Percentiles rank a stretch among this genome's conserved stretches.
Evolutionary conservation across 73 alveolate species (phyloP).

Genomic region (Diophrys sp.): DNA sequence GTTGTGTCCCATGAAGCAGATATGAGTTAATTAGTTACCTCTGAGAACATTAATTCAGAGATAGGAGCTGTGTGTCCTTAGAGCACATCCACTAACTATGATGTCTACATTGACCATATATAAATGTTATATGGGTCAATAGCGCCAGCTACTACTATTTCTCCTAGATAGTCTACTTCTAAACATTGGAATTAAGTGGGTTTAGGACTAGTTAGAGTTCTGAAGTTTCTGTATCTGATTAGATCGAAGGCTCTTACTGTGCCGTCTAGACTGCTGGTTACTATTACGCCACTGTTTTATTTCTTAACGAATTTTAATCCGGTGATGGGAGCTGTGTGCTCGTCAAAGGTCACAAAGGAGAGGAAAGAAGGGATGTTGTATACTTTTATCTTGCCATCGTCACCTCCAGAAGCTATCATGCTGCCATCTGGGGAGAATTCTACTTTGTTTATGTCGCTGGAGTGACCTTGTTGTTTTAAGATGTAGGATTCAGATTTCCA

Average conservation of each 20-base stretch:
- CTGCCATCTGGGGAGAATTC: slow-evolving; percentile 84
- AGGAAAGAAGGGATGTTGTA: slow-evolving; percentile 78
- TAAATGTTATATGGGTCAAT: slow-evolving; percentile 90
- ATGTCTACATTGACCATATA: slow-evolving; percentile 89
- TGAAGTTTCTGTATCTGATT: slow-evolving; percentile 86
- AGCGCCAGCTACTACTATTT: slow-evolving; percentile 83
- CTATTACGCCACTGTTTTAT: slow-evolving; percentile 62
- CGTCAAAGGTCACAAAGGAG: slow-evolving; percentile 90
- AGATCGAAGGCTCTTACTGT: slow-evolving; percentile 94
- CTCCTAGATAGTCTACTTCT: slow-evolving; percentile 86
- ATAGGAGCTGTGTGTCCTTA: slow-evolving; percentile 93
- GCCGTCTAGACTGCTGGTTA: slow-evolving; percentile 84
- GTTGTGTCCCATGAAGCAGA: slow-evolving; percentile 96
- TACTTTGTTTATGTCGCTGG: slow-evolving; percentile 70
- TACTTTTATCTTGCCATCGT: slow-evolving; percentile 88
- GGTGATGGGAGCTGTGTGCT: slow-evolving; percentile 85
- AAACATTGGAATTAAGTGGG: slow-evolving; percentile 82
- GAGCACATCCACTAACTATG: slow-evolving; percentile 83
- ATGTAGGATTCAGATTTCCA: slow-evolving; percentile 94
- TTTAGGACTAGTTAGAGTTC: slow-evolving; percentile 86
- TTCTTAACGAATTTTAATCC: slow-evolving; percentile 72
- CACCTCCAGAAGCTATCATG: slow-evolving; percentile 90
- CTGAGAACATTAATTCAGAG: slow-evolving; percentile 69
- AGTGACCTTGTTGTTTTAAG: slow-evolving; percentile 85
- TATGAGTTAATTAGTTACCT: slow-evolving; percentile 61